Evolutionary conservation across 2,329 filamentous ascomycete species (phyloP).

Genomic region (Talaromyces sp.): DNA sequence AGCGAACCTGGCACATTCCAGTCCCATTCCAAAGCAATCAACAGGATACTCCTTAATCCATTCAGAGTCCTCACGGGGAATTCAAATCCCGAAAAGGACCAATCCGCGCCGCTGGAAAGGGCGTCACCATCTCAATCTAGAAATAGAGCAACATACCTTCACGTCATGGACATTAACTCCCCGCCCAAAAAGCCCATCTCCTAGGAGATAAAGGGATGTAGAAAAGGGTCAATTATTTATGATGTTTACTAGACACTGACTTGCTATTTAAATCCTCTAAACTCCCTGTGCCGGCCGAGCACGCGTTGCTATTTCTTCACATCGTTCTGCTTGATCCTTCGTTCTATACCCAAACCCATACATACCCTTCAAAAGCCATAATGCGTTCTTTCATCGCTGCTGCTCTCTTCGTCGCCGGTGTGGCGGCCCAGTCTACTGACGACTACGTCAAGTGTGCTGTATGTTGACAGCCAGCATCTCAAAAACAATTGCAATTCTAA

Average conservation of each 20-base stretch:
- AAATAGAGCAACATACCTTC: constrained; percentile 15
- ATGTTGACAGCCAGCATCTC: too few relatives aligned
- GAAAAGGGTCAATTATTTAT: constrained; percentile 9
- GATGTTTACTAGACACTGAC: constrained; percentile 4
- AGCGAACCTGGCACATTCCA: constrained; percentile 23
- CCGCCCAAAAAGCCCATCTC: not conserved
- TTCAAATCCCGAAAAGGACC: constrained; percentile 19
- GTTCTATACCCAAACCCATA: constrained; percentile 1
- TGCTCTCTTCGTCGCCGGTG: constrained; percentile 18
- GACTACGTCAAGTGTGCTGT: constrained; percentile 22
- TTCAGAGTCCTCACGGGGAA: not conserved
- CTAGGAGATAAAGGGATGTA: constrained; percentile 22
- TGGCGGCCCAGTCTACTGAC: constrained; percentile 6
- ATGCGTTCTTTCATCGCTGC: constrained; percentile 26
- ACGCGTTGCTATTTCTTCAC: not conserved
- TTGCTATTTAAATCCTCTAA: not conserved
- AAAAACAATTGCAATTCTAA: constrained; percentile 7
- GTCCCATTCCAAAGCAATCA: constrained; percentile 21
- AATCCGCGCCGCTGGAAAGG: constrained; percentile 5
- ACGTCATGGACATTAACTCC: constrained; percentile 15
- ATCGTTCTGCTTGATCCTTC: not conserved
- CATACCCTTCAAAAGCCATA: not conserved
- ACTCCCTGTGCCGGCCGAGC: not conserved
- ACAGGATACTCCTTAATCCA: constrained; percentile 3
- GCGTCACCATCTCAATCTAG: constrained; percentile 2